These are phyloP conservation scores for Calonectria montana DNA, from an alignment of 2,329 filamentous ascomycete genomes.

Conservation along the genomic window DNA sequence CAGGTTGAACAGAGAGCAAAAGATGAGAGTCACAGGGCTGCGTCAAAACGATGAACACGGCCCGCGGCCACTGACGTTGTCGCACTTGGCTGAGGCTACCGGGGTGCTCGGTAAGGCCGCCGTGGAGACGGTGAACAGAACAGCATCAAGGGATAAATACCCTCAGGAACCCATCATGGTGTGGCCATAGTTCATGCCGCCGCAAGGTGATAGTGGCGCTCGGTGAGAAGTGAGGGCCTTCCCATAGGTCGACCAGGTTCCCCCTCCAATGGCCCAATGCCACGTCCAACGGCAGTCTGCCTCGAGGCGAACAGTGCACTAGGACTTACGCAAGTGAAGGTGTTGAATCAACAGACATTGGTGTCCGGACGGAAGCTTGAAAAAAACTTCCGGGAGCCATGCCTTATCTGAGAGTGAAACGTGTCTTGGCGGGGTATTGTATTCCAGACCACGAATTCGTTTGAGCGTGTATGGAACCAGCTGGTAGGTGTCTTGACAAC, in stretches of 20 bases:
- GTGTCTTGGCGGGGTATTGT: slow-evolving; percentile 22
- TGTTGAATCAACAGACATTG: slow-evolving; percentile 14
- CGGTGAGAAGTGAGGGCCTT: slow-evolving; percentile 30
- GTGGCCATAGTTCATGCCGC: slow-evolving; percentile 35
- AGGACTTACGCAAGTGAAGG: slow-evolving; percentile 21
- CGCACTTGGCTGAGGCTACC: slow-evolving; percentile 8
- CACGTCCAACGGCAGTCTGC: slow-evolving; percentile 37
- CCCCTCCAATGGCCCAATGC: slow-evolving; percentile 37
- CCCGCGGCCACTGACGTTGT: slow-evolving; percentile 13
- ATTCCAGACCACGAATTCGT: slow-evolving; percentile 1
- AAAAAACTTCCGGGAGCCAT: slow-evolving; percentile 16
- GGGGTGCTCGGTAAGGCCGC: slow-evolving; percentile 9
- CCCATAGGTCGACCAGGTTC: slow-evolving; percentile 21
- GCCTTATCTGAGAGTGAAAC: slow-evolving; percentile 21
- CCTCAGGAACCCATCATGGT: slow-evolving; percentile 13
- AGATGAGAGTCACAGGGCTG: neutral
- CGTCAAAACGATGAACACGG: neutral
- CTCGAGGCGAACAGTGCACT: slow-evolving; percentile 35
- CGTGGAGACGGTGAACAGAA: slow-evolving; percentile 18
- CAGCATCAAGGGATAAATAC: neutral
- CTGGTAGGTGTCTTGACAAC: neutral
- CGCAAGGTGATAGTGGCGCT: slow-evolving; percentile 41
- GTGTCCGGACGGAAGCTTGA: neutral
- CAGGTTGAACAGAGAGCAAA: slow-evolving; percentile 5
- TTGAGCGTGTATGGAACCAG: slow-evolving; percentile 1